Evolutionary conservation across 192 early-diverging fungal species (phyloP).

Genomic region (Coemansia sp.): DNA sequence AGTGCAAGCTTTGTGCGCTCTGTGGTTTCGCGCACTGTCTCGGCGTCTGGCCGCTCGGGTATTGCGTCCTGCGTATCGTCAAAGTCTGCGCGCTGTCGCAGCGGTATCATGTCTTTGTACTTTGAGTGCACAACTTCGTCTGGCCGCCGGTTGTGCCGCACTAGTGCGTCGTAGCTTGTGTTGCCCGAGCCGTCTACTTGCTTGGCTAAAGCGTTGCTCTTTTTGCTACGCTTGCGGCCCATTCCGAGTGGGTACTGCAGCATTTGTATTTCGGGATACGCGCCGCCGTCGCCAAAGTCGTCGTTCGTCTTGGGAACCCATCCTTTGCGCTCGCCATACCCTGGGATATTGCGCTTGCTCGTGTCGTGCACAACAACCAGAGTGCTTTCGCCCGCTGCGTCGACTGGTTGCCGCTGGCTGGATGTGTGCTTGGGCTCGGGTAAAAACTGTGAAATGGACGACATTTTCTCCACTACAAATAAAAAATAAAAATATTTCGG

Average conservation of each 20-base stretch:
- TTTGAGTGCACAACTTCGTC: slow-evolving; percentile 78
- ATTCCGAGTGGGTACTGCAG: slow-evolving; percentile 94
- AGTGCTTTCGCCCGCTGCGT: background rate
- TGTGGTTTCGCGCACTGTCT: slow-evolving; percentile 73
- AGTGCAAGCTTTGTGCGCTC: slow-evolving; percentile 89
- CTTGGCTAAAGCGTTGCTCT: slow-evolving; percentile 68
- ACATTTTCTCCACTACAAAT: slow-evolving; percentile 15
- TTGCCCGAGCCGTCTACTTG: slow-evolving; percentile 90
- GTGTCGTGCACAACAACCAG: background rate
- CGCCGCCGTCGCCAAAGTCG: slow-evolving; percentile 97
- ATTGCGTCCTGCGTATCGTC: slow-evolving; percentile 64
- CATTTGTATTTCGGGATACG: slow-evolving; percentile 90
- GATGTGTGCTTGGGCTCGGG: slow-evolving; percentile 46
- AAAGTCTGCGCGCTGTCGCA: slow-evolving; percentile 66
- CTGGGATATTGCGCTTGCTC: slow-evolving; percentile 51
- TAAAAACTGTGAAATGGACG: slow-evolving; percentile 50
- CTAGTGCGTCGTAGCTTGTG: slow-evolving; percentile 85
- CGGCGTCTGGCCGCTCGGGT: slow-evolving; percentile 74
- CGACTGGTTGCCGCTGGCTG: background rate
- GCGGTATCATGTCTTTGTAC: slow-evolving; percentile 76
- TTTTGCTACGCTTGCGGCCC: slow-evolving; percentile 66
- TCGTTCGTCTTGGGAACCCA: slow-evolving; percentile 76
- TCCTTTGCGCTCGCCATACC: slow-evolving; percentile 75
- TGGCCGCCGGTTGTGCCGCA: slow-evolving; percentile 70
- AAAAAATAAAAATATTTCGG: slow-evolving; percentile 10